These are phyloP conservation scores for Thielaviopsis populi DNA, from an alignment of 2,329 filamentous ascomycete species.

Conservation along the genomic window DNA sequence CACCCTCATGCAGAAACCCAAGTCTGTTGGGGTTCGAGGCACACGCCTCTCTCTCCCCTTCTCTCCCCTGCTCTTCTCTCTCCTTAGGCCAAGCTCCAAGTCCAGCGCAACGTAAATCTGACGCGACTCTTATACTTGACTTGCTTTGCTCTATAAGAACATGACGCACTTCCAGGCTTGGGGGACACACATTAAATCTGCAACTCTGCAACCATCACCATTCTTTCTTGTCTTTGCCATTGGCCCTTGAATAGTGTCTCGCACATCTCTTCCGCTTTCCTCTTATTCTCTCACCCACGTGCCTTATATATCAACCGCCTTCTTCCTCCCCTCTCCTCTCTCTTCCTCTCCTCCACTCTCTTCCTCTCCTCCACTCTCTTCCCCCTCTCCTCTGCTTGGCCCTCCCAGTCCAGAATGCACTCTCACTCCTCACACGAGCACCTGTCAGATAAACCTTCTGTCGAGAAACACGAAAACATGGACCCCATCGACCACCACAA, in stretches of 20 bases:
- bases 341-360: background rate
- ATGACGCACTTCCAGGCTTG: background rate
- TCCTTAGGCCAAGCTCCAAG: too few species aligned
- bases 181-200: background rate
- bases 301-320: too few species aligned
- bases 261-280: background rate
- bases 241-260: background rate
- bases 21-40: background rate
- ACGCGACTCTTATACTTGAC: background rate
- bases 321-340: background rate
- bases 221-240: background rate
- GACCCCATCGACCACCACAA: background rate
- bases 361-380: background rate
- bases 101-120: background rate
- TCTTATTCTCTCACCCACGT: too few species aligned
- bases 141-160: slow-evolving; percentile 3
- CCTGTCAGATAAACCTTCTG: slow-evolving; percentile 12
- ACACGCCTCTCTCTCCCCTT: too few species aligned
- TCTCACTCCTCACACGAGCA: slow-evolving; percentile 10
- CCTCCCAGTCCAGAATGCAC: slow-evolving; percentile 1
- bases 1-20: background rate
- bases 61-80: too few species aligned
- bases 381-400: too few species aligned
- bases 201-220: background rate
- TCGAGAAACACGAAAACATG: slow-evolving; percentile 16